Base-by-base conservation (phyloP, 352 stramenopile species). In the Globisporangium nunn region DNA sequence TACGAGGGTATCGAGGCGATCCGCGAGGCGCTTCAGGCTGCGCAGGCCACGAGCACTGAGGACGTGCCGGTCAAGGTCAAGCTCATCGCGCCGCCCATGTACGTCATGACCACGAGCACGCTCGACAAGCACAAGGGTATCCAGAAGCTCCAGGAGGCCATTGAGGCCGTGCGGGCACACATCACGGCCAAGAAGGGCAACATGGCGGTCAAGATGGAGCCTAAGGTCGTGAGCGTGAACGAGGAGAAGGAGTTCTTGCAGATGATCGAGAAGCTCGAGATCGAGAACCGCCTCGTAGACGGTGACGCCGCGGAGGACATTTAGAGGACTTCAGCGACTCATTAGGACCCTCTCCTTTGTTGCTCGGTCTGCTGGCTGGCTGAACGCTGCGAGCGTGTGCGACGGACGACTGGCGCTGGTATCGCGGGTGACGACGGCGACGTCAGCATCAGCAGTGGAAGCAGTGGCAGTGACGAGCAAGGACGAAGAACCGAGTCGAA, bases 1-100 rank as follows among this genome's bases (percentile, higher is more conserved):
- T 99, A 99, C 78, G 96, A 99, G 70, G 98, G 97, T 39, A 99
- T 99, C 65, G 97, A 99, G 67, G 97, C 96, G 46, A 99, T 99
- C 60, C 92, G 95, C 28, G 96, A 95, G 54, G 97, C 97, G 18
- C 81, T 99, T 43, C 91, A 97, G 60, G 85, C 82, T n/a, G 89
- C 69, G 29, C 82, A 98, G 67, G 72, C 72, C 35, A 58, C 88
- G 30, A 86, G 88, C 50, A 91, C 81, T 44, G 89, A 98, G 43
- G 88, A 97, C 15, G 90, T 93, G 31, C 88, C 87, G 0, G 96
- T 99, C 55, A 97, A 98, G 78, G 98, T 99, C 54, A 99, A 98
- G 74, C 82, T 99, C 28, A 99, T 99, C 70, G 96, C 97, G 39
- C 96, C 97, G 33, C 98, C 98, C 14, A 97, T 99, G 76, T 99